These are phyloP conservation scores for Pezicula radicicola DNA, from an alignment of 2,329 filamentous ascomycete species.

Conservation along the genomic window DNA sequence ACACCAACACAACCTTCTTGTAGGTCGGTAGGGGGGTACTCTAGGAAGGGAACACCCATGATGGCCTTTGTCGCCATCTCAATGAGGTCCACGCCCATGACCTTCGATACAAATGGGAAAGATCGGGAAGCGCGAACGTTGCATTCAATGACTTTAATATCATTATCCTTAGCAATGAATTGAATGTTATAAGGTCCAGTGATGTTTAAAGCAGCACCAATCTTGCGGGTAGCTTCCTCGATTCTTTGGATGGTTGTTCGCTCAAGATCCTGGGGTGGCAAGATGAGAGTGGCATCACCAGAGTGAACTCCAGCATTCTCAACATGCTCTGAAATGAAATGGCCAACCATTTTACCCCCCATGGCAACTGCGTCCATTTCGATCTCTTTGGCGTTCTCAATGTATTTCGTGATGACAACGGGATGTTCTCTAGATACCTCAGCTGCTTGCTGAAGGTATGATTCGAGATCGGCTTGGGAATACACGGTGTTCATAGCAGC, in stretches of 20 bases:
- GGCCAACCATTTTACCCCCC: constrained; percentile 84
- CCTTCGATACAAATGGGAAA: constrained; percentile 97
- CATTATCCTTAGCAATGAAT: constrained; percentile 99
- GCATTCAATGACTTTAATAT: constrained; percentile 99
- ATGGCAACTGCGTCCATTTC: constrained; percentile 98
- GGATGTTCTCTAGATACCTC: constrained; percentile 95
- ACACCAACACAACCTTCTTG: constrained; percentile 85
- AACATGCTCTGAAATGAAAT: constrained; percentile 98
- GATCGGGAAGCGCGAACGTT: constrained; percentile 95
- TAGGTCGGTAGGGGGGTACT: constrained; percentile 76
- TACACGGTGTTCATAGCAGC: constrained; percentile 99
- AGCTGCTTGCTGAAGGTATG: constrained; percentile 83
- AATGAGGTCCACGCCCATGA: constrained; percentile 96
- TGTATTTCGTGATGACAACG: constrained; percentile 99
- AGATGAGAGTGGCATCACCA: constrained; percentile 91
- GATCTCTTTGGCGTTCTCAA: constrained; percentile 98
- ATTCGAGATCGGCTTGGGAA: constrained; percentile 86
- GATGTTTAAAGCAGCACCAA: constrained; percentile 88
- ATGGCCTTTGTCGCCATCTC: constrained; percentile 99
- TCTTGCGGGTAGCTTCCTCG: constrained; percentile 92
- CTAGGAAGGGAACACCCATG: constrained; percentile 75
- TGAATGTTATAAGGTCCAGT: constrained; percentile 99
- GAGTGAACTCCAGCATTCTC: constrained; percentile 99
- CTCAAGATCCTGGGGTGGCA: constrained; percentile 91
- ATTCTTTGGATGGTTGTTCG: constrained; percentile 86